Base-by-base conservation (phyloP, 495 filamentous ascomycete species). In the Xylaria scruposa region DNA sequence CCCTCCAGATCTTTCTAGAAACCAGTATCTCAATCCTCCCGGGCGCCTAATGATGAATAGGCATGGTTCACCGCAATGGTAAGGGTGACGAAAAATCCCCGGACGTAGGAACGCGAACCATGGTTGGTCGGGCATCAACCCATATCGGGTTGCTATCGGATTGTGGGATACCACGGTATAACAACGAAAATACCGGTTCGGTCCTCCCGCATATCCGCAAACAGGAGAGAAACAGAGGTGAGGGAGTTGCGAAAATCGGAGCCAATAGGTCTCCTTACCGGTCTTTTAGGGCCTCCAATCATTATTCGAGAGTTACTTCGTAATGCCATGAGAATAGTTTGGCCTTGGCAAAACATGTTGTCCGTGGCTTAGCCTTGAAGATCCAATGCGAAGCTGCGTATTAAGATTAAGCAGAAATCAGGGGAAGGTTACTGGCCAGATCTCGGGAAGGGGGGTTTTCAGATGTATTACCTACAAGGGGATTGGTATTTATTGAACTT, bases 81-180 rank as follows among this genome's bases (percentile, higher is more conserved):
- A 38, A 21, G 31, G 10, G 15, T 12, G 33, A 38, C 10, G 51
- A 54, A 24, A 10, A 36, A 13, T 38, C 29, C 38, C 33, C 58
- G 33, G 4, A n/a, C 10, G 17, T 42, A 44, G 38, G 13, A 29
- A 42, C n/a, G 36, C 60, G 15, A 13, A n/a, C 60, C 38, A 44
- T 29, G 31, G 6, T 26, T 24, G 60, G 38, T 63, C 21, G 29
- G 60, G 60, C 60, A 24, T 44, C 60, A 63, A 63, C 12, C 24
- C n/a, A 21, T 26, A 42, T 40, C 21, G 21, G 59, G 36, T 15
- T 62, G 9, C 36, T 12, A 24, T 46, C 26, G 15, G 42, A 5
- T 46, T 47, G 26, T n/a, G 42, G 62, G 42, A 65, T 47, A 49
- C 38, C 12, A 65, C 42, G 1, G 40, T 46, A 65, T 46, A 65